phyloP scores from a whole-genome alignment of 1,139 yeast genomes.

The Wickerhamiella infanticola region DNA sequence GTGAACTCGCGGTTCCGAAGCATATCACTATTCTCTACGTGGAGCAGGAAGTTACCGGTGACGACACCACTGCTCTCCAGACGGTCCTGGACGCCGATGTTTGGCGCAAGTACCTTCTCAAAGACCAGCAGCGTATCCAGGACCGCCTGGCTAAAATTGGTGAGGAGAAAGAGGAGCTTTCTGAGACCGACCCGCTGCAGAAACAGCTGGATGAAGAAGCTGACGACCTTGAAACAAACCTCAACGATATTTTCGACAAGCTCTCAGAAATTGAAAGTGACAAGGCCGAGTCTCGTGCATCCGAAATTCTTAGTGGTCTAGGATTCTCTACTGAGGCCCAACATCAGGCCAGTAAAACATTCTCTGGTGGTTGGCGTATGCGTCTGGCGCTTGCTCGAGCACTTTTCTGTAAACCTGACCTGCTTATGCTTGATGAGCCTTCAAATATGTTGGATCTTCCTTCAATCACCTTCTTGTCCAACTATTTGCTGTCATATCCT shows the following conservation, averaged over 20 bases:
- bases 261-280: constrained; percentile 88
- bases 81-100: constrained; percentile 97
- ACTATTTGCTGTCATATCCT: constrained; percentile 76
- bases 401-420: constrained; percentile 89
- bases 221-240: constrained; percentile 63
- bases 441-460: constrained; percentile 99
- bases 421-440: constrained; percentile 88
- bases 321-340: constrained; percentile 90
- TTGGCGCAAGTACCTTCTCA: constrained; percentile 81
- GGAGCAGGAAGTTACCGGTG: constrained; percentile 93
- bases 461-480: constrained; percentile 82
- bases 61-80: constrained; percentile 77
- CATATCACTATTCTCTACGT: constrained; percentile 92
- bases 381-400: constrained; percentile 97
- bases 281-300: constrained; percentile 95
- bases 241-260: constrained; percentile 67
- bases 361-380: constrained; percentile 99
- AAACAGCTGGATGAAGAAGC: constrained; percentile 70
- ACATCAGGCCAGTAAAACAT: constrained; percentile 63
- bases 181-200: constrained; percentile 33
- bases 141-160: constrained; percentile 67
- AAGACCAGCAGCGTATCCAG: constrained; percentile 60
- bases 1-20: constrained; percentile 87
- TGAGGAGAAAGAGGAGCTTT: constrained; percentile 32
- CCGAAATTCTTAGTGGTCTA: constrained; percentile 80